phyloP scores from a whole-genome alignment of 768 basidiomycete genomes.

The Sarcodon aspratus region DNA sequence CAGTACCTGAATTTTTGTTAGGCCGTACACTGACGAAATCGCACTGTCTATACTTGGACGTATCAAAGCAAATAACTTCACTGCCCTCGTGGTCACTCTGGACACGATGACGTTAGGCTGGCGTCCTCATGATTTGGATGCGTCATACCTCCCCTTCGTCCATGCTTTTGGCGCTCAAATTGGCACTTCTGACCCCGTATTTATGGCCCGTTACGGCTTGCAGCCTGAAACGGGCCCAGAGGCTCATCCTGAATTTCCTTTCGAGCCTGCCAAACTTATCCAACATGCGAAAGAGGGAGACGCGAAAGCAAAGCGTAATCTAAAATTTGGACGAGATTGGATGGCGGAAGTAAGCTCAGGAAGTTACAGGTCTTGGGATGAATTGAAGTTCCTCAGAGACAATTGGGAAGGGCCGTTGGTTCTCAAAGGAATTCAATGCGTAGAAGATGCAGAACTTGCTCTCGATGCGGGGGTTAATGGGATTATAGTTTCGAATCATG shows the following conservation, averaged over 20 bases:
- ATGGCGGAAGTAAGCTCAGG: slow-evolving; percentile 53
- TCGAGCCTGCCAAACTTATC: slow-evolving; percentile 38
- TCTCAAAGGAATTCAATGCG: slow-evolving; percentile 67
- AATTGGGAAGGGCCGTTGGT: slow-evolving; percentile 73
- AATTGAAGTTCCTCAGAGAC: slow-evolving; percentile 53
- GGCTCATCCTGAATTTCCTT: slow-evolving; percentile 41
- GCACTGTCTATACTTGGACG: slow-evolving; percentile 55
- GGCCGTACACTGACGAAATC: slow-evolving; percentile 52
- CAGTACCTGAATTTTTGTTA: slow-evolving; percentile 13
- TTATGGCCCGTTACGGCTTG: slow-evolving; percentile 48
- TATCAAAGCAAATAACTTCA: slow-evolving; percentile 55
- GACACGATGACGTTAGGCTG: slow-evolving; percentile 68
- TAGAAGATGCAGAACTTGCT: slow-evolving; percentile 61
- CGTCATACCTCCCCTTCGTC: slow-evolving; percentile 51
- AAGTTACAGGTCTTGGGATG: slow-evolving; percentile 55
- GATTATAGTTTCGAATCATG: slow-evolving; percentile 75
- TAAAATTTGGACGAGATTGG: slow-evolving; percentile 50
- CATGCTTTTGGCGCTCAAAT: slow-evolving; percentile 59
- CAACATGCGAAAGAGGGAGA: slow-evolving; percentile 35
- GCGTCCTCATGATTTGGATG: slow-evolving; percentile 65
- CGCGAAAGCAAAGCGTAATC: slow-evolving; percentile 22
- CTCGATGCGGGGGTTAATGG: slow-evolving; percentile 56
- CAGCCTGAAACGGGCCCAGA: slow-evolving; percentile 30
- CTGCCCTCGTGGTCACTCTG: slow-evolving; percentile 65
- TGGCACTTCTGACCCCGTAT: slow-evolving; percentile 65